Evolutionary conservation across 1,284 basidiomycete species (phyloP), one percentile per base, ranked within the genome.

Genomic region (Ustilago xerochloae): DNA sequence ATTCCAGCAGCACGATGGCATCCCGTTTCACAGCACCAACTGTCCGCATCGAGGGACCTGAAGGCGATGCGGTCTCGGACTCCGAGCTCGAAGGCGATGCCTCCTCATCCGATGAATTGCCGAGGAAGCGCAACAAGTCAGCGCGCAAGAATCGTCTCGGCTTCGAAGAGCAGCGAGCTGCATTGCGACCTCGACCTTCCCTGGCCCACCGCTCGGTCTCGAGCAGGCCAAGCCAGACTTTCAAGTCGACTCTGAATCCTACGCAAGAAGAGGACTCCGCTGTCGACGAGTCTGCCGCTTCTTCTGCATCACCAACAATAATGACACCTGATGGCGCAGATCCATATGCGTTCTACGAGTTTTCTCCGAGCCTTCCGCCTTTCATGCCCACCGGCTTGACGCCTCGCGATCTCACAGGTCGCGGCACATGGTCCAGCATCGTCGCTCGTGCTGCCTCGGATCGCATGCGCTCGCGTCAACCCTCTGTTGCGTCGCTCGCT

Each of bases 381-480:
- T 79, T 78, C 45, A 71, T 77, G 54, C 75, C 75, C 15, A 33
- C 57, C 7, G 78, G 75, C 5, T 22, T 78, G 24, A 60, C 54
- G 16, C 78, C 78, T 2, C 52, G 46, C 12, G 78, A 79, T 30
- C 36, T 79, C 49, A 79, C 78, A 0, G 78, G 78, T 13, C 67
- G 63, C 13, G 78, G 78, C 1, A 79, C 78, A 3, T 79, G 78
- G 78, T 65, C 63, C 15, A 76, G 75, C 58, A 79, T 79, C 58
- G 66, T 77, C 1, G 78, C 78, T 43, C 63, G 75, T 22, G 72
- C 78, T 10, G n/a, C n/a, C n/a, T 61, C 62, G 2, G 62, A 66
- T 15, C 41, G 56, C 20, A 50, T 62, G 48, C 46, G 46, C n/a
- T 63, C 70, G 20, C 59, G 67, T 1, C 58, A 68, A 43, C 48